These are phyloP conservation scores for Monoraphidium neglectum DNA, from an alignment of 139 green algal species.

Conservation along the genomic window DNA sequence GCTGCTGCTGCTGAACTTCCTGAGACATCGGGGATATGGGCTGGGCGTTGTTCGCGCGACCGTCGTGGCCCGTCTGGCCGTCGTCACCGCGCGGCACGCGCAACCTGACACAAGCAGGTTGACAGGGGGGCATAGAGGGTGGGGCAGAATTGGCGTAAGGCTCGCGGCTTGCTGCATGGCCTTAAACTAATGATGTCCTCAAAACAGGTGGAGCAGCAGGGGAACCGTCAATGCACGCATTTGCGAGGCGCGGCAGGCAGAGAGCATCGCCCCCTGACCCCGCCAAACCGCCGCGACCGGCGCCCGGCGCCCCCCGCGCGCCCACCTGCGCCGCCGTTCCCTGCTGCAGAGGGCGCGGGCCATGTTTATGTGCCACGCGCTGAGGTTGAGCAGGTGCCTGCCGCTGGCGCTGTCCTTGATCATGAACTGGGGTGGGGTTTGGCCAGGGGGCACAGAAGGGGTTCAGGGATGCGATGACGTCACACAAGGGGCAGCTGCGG, in stretches of 20 bases:
- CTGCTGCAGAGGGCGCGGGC: not conserved
- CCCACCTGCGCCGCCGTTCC: not conserved
- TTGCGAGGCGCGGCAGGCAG: not conserved
- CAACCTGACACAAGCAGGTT: not conserved
- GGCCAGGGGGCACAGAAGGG: no score
- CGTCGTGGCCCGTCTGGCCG: no score
- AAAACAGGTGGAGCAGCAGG: not conserved
- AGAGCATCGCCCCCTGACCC: not conserved
- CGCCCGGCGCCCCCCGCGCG: no score
- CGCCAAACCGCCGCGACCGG: constrained; percentile 5
- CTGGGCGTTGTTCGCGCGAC: no score
- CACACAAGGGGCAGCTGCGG: no score
- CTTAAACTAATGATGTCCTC: not conserved
- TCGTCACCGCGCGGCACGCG: not conserved
- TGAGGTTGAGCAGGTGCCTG: constrained; percentile 32
- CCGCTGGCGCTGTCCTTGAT: constrained; percentile 12
- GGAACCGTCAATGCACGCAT: not conserved
- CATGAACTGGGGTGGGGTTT: no score
- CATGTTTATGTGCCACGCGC: constrained; percentile 27
- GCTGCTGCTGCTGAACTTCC: constrained; percentile 1
- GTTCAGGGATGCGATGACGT: no score
- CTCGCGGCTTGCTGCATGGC: not conserved
- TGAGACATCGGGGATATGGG: no score
- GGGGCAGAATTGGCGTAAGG: not conserved
- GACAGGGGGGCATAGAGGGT: not conserved